A percentile compares a stretch with the other conserved stretches of the same genome.
Evolutionary conservation across 169 alveolate genomes (phyloP).

Genomic region (Plasmodium gonderi): DNA sequence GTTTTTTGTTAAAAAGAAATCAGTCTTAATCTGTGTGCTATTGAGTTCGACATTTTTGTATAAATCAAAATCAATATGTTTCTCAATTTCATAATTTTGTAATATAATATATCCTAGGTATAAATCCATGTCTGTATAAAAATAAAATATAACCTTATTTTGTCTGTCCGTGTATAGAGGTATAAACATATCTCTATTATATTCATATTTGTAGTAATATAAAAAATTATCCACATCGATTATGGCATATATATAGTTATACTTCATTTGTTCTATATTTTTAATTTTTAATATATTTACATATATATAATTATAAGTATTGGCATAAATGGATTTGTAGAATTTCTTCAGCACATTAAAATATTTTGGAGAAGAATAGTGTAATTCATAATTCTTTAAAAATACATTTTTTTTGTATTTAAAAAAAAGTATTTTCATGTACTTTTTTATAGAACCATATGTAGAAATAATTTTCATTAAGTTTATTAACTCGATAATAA

Average conservation of each 20-base stretch:
- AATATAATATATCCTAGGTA: constrained; percentile 45
- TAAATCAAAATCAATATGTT: constrained; percentile 59
- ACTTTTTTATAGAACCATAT: constrained; percentile 68
- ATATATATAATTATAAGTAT: constrained; percentile 43
- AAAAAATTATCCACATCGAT: constrained; percentile 65
- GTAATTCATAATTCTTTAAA: constrained; percentile 46
- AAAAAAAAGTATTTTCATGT: constrained; percentile 46
- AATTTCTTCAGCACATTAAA: constrained; percentile 32
- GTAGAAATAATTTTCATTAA: constrained; percentile 60
- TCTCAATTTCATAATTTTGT: constrained; percentile 57
- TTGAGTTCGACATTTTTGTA: constrained; percentile 5
- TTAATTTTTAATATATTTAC: constrained; percentile 63
- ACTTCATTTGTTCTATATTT: constrained; percentile 38
- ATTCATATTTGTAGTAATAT: constrained; percentile 60
- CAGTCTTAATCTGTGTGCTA: background rate
- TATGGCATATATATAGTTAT: constrained; percentile 56
- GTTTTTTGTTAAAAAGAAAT: constrained; percentile 9
- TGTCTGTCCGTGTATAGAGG: constrained; percentile 58
- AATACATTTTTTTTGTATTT: constrained; percentile 40
- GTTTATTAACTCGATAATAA: constrained; percentile 50
- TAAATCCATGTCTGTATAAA: constrained; percentile 44
- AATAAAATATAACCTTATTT: constrained; percentile 36
- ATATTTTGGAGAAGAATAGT: constrained; percentile 41
- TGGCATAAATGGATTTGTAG: constrained; percentile 19
- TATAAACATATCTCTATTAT: constrained; percentile 67